Percentiles rank a stretch among this genome's conserved stretches.
phyloP scores from a whole-genome alignment of 176 grass and related monocot species.

The Carex parvula region DNA sequence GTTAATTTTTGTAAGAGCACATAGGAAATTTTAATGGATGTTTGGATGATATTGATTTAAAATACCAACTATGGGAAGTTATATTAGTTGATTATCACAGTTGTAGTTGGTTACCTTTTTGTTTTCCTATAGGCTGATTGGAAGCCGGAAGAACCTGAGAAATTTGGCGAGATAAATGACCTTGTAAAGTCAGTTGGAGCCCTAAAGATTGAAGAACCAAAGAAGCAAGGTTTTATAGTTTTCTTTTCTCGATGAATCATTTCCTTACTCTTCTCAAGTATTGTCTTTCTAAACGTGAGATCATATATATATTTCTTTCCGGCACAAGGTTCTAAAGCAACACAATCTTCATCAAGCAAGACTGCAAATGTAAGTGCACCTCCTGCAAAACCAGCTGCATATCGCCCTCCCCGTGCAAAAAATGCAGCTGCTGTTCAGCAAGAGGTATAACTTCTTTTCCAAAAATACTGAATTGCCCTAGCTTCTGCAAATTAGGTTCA shows the following conservation, averaged over 20 bases:
- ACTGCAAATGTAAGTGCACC: constrained; percentile 25
- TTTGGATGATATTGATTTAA: background rate
- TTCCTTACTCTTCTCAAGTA: background rate
- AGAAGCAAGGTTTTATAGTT: constrained; percentile 63
- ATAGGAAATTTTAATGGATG: background rate
- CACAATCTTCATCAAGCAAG: constrained; percentile 55
- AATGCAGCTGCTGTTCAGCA: constrained; percentile 58
- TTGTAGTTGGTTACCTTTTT: background rate
- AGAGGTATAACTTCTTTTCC: constrained; percentile 52
- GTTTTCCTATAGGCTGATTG: constrained; percentile 57
- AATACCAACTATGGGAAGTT: background rate
- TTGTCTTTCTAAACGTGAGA: constrained; percentile 13
- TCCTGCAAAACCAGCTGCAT: constrained; percentile 60
- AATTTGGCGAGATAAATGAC: constrained; percentile 72
- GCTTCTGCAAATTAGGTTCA: background rate
- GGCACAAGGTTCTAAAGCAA: constrained; percentile 65
- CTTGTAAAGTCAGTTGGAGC: constrained; percentile 51
- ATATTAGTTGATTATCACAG: background rate
- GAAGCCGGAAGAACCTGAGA: constrained; percentile 86
- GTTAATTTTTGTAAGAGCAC: background rate
- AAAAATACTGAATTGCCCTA: background rate
- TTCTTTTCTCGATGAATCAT: constrained; percentile 18
- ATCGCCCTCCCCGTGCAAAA: constrained; percentile 83
- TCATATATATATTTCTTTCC: constrained; percentile 22
- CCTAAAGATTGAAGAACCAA: constrained; percentile 78